These are phyloP conservation scores for Phytophthora pinifolia DNA, from an alignment of 352 stramenopile genomes.

Conservation along the genomic window DNA sequence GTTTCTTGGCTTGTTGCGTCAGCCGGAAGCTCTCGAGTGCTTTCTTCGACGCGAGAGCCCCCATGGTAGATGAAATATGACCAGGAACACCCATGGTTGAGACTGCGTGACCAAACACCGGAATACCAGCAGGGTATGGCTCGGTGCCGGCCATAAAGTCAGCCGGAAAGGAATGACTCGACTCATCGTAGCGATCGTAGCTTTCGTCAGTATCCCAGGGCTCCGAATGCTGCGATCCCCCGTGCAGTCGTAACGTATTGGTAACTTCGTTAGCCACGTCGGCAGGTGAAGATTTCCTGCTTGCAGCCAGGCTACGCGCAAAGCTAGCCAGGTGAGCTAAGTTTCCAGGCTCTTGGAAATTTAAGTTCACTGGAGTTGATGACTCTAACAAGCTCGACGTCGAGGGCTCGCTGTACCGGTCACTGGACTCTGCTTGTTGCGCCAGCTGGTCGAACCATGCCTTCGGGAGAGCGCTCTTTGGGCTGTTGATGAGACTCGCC, in stretches of 20 bases:
- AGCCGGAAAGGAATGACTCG: slow-evolving; percentile 64
- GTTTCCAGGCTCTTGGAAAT: slow-evolving; percentile 66
- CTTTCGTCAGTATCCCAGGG: slow-evolving; percentile 64
- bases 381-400: slow-evolving; percentile 28
- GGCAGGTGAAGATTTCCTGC: slow-evolving; percentile 29
- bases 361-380: slow-evolving; percentile 28
- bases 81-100: slow-evolving; percentile 39
- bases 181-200: slow-evolving; percentile 59
- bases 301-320: slow-evolving; percentile 54
- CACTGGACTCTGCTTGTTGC: slow-evolving; percentile 42
- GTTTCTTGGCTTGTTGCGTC: slow-evolving; percentile 66
- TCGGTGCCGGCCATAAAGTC: slow-evolving; percentile 46
- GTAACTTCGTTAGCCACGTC: slow-evolving; percentile 79
- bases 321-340: slow-evolving; percentile 74
- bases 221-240: slow-evolving; percentile 50
- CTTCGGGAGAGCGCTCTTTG: slow-evolving; percentile 68
- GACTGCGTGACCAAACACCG: slow-evolving; percentile 20
- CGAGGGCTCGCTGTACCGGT: slow-evolving; percentile 44
- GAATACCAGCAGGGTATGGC: slow-evolving; percentile 8
- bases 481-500: slow-evolving; percentile 61
- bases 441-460: slow-evolving; percentile 81
- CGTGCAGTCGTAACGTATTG: slow-evolving; percentile 55
- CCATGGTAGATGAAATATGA: slow-evolving; percentile 61
- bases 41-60: slow-evolving; percentile 56
- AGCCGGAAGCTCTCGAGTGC: slow-evolving; percentile 68